Evolutionary conservation across 2,329 filamentous ascomycete species (phyloP).

Genomic region (Talaromyces sp.): DNA sequence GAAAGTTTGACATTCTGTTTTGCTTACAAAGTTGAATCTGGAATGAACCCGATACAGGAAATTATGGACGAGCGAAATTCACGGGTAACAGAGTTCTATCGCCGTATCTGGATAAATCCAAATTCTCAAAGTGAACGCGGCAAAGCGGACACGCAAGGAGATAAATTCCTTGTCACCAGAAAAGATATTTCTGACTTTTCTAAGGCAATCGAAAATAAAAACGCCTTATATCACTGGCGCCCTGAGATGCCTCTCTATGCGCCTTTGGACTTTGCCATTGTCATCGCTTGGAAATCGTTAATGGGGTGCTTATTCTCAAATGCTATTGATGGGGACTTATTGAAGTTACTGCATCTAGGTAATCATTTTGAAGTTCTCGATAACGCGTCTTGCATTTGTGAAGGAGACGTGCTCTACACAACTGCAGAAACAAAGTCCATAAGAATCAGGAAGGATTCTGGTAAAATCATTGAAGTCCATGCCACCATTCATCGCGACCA

Average conservation of each 20-base stretch:
- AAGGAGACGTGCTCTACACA: conserved; percentile 86
- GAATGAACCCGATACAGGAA: conserved; percentile 70
- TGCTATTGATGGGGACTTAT: conserved; percentile 88
- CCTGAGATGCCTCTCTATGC: conserved; percentile 85
- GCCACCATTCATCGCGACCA: conserved; percentile 85
- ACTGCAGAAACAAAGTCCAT: conserved; percentile 95
- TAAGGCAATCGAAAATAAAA: conserved; percentile 3
- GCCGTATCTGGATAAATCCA: conserved; percentile 92
- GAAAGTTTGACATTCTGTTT: conserved; percentile 79
- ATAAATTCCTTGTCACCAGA: background rate
- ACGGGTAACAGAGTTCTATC: conserved; percentile 99
- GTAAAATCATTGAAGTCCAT: conserved; percentile 99
- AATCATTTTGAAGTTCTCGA: conserved; percentile 98
- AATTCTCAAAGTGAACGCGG: conserved; percentile 50
- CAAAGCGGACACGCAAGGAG: background rate
- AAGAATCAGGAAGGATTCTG: conserved; percentile 85
- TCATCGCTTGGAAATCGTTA: conserved; percentile 96
- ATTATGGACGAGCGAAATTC: conserved; percentile 95
- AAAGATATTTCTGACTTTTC: background rate
- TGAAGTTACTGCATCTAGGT: conserved; percentile 94
- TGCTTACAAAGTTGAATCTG: conserved; percentile 69
- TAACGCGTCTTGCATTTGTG: conserved; percentile 87
- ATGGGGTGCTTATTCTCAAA: conserved; percentile 98
- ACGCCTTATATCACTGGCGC: background rate
- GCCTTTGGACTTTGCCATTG: conserved; percentile 97